These are phyloP conservation scores for Passalora sequoiae DNA, from an alignment of 2,329 filamentous ascomycete species.

Conservation along the genomic window DNA sequence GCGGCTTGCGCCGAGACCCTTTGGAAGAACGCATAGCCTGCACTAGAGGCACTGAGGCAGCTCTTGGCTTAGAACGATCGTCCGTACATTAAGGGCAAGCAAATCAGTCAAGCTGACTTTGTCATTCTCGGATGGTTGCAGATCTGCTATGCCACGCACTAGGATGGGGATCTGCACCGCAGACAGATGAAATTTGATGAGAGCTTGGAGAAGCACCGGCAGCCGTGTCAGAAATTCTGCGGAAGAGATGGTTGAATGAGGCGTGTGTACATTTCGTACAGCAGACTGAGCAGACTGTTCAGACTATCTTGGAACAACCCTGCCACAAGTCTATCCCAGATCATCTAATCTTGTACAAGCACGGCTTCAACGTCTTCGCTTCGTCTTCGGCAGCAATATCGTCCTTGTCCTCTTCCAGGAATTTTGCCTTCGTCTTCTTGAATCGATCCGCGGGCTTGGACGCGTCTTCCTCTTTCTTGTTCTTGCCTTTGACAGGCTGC, in stretches of 20 bases:
- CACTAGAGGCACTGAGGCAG: constrained; percentile 39
- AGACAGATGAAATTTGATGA: constrained; percentile 38
- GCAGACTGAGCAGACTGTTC: too few relatives aligned
- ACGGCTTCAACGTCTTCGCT: constrained; percentile 79
- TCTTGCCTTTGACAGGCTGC: constrained; percentile 69
- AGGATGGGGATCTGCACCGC: constrained; percentile 33
- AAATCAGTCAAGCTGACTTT: constrained; percentile 53
- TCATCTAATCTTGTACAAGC: constrained; percentile 91
- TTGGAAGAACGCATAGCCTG: constrained; percentile 44
- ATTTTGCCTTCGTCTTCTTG: constrained; percentile 48
- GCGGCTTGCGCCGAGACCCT: constrained; percentile 22
- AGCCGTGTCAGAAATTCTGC: constrained; percentile 36
- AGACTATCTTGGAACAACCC: too few relatives aligned
- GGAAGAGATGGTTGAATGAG: constrained; percentile 26
- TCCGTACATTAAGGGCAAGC: constrained; percentile 56
- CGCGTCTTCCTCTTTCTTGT: constrained; percentile 45
- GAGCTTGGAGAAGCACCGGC: constrained; percentile 32
- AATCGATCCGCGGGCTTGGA: constrained; percentile 28
- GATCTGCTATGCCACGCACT: constrained; percentile 31
- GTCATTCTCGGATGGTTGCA: constrained; percentile 44
- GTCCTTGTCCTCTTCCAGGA: constrained; percentile 54
- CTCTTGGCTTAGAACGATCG: constrained; percentile 46
- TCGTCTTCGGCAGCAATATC: constrained; percentile 56
- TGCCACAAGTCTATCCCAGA: too few relatives aligned
- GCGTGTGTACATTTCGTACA: too few relatives aligned